Evolutionary conservation across 805 yeast species (phyloP).

Genomic region (Kodamaea nitidulidarum): DNA sequence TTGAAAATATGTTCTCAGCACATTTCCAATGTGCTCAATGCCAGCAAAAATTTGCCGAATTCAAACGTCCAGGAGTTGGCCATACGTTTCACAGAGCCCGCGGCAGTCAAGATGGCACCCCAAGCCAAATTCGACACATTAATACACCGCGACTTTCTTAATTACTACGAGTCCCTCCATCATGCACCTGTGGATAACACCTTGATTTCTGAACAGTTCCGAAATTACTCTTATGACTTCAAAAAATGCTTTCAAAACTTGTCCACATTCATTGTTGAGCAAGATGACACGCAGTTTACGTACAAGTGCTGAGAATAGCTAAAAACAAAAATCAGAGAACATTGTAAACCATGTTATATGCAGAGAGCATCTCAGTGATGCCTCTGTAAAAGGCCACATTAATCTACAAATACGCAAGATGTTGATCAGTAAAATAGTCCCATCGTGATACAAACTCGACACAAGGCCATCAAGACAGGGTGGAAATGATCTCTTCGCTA

Average conservation of each 20-base stretch:
- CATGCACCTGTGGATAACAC: background rate
- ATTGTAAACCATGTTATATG: background rate
- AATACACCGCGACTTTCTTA: conserved; percentile 8
- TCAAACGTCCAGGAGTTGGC: conserved; percentile 1
- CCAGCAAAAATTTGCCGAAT: background rate
- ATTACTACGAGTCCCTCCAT: conserved; percentile 8
- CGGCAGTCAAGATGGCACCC: background rate
- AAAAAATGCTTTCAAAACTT: background rate
- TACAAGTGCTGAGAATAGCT: background rate
- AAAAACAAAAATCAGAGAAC: background rate
- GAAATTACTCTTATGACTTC: conserved; percentile 5
- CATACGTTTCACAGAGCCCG: background rate
- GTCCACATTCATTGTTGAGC: background rate
- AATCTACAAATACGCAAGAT: conserved; percentile 6
- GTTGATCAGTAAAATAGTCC: conserved; percentile 34
- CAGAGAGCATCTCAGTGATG: too few relatives aligned
- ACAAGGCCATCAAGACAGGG: conserved; percentile 29
- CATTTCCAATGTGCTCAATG: conserved; percentile 4
- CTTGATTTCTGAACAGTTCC: background rate
- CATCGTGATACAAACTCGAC: conserved; percentile 13
- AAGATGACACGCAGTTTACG: background rate
- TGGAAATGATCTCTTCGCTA: conserved; percentile 42
- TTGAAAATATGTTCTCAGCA: conserved; percentile 3
- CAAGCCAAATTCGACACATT: conserved; percentile 8
- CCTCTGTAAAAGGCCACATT: too few relatives aligned